Evolutionary conservation across 1,284 basidiomycete species (phyloP).

Genomic region (Xanthoconium separans): DNA sequence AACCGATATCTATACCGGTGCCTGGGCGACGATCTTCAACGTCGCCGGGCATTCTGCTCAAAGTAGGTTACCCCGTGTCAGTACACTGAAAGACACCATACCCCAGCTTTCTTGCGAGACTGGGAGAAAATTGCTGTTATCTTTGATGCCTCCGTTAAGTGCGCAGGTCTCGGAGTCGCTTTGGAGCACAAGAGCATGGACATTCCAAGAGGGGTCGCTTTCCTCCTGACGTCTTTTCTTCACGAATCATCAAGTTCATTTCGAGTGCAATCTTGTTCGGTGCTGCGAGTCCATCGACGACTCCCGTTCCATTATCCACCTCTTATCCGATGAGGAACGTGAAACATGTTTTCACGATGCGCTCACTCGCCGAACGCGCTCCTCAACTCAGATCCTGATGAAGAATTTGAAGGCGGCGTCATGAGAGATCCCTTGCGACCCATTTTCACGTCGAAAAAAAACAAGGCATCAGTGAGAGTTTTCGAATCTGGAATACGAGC

Average conservation of each 20-base stretch:
- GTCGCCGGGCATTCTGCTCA: slow-evolving; percentile 8
- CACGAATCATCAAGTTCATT: slow-evolving; percentile 22
- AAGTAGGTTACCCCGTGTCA: slow-evolving; percentile 16
- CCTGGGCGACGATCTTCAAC: slow-evolving; percentile 15
- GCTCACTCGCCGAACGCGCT: too few species aligned
- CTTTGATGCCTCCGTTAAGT: slow-evolving; percentile 12
- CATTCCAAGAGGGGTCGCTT: slow-evolving; percentile 19
- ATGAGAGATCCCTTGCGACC: slow-evolving; percentile 11
- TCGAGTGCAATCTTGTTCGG: slow-evolving; percentile 17
- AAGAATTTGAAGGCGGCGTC: slow-evolving; percentile 4
- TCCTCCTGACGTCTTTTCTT: slow-evolving; percentile 22
- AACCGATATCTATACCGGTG: slow-evolving; percentile 13
- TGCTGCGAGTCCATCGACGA: slow-evolving; percentile 18
- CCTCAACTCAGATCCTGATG: not conserved
- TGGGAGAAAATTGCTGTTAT: slow-evolving; percentile 5
- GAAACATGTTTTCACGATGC: not conserved
- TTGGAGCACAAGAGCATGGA: slow-evolving; percentile 16
- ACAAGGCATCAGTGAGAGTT: not conserved
- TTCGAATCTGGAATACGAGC: slow-evolving; percentile 1
- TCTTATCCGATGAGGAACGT: slow-evolving; percentile 5
- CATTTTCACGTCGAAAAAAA: not conserved
- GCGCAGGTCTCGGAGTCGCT: slow-evolving; percentile 7
- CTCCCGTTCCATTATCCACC: slow-evolving; percentile 11
- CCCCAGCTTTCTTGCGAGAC: slow-evolving; percentile 9
- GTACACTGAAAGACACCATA: slow-evolving; percentile 2